Percentiles rank a stretch among this genome's conserved stretches.
These are phyloP conservation scores for Bromus sterilis DNA, from an alignment of 176 grass and related monocot species.

Conservation along the genomic window DNA sequence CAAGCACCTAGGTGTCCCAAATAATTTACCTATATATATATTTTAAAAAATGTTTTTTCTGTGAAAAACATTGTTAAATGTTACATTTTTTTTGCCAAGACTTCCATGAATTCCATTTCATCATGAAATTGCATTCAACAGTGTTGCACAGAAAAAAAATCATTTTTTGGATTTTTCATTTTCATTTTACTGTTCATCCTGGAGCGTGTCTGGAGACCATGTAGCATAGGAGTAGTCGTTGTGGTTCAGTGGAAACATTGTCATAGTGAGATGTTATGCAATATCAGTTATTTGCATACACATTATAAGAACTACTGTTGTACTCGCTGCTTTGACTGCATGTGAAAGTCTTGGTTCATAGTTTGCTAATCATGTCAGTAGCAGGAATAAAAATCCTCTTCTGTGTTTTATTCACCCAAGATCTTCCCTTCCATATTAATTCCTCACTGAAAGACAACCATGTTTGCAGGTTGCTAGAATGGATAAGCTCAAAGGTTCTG, in stretches of 20 bases:
- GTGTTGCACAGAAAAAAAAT: too few relatives aligned
- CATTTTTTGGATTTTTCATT: too few relatives aligned
- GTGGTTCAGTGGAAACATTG: neutral
- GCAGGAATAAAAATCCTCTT: neutral
- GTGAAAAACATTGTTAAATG: too few relatives aligned
- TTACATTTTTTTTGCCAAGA: too few relatives aligned
- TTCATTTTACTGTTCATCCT: too few relatives aligned
- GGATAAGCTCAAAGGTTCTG: conserved; percentile 60
- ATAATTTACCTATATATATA: too few relatives aligned
- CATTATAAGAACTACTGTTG: neutral
- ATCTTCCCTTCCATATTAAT: neutral
- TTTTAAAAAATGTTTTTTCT: too few relatives aligned
- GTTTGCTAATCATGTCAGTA: neutral
- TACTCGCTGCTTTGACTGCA: neutral
- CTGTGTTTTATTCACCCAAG: neutral
- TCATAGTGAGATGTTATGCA: neutral
- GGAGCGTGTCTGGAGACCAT: too few relatives aligned
- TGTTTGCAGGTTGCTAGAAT: conserved; percentile 31
- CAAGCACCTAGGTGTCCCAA: too few relatives aligned
- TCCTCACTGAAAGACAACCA: neutral
- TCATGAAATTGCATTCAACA: too few relatives aligned
- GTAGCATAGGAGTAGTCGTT: neutral
- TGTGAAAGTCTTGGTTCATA: neutral
- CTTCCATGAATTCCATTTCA: too few relatives aligned
- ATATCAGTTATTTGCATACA: neutral